Conservation (phyloP, 2,329 filamentous ascomycete genomes). For the Dichotomopilus funicola region DNA sequence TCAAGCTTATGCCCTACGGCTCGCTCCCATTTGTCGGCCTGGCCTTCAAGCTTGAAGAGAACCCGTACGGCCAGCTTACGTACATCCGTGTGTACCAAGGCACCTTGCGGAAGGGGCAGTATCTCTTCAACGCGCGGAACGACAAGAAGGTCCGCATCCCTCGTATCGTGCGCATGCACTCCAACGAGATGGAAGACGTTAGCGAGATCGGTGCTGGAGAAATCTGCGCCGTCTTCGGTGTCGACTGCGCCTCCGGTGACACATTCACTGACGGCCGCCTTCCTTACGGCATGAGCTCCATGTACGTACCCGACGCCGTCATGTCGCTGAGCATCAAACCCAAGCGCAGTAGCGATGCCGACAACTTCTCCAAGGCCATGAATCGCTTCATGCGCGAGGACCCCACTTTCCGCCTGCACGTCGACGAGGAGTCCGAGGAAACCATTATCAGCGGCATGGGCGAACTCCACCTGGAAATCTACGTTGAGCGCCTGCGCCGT, state of each 20-base stretch:
- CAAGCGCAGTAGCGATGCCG: constrained; percentile 83
- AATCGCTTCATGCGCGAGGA: constrained; percentile 98
- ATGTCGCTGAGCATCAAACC: constrained; percentile 97
- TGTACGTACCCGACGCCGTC: constrained; percentile 97
- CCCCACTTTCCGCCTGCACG: constrained; percentile 91
- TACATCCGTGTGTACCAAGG: constrained; percentile 99
- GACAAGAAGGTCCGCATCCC: constrained; percentile 96
- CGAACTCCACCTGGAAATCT: constrained; percentile 93
- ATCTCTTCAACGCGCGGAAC: constrained; percentile 87
- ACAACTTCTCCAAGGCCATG: constrained; percentile 98
- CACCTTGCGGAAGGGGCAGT: constrained; percentile 76
- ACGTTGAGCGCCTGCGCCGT: constrained; percentile 90
- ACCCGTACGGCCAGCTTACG: constrained; percentile 95
- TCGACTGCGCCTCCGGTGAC: constrained; percentile 95
- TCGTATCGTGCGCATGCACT: constrained; percentile 98
- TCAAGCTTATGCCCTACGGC: constrained; percentile 89
- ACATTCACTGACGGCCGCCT: constrained; percentile 93
- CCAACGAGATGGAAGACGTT: constrained; percentile 98
- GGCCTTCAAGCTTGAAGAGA: constrained; percentile 98
- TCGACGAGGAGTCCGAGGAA: constrained; percentile 87
- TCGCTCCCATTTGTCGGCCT: constrained; percentile 89
- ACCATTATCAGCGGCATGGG: constrained; percentile 99
- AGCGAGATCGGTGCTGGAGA: constrained; percentile 88
- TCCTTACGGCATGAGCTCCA: constrained; percentile 93
- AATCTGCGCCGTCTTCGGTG: constrained; percentile 96